A percentile compares a stretch with the other conserved stretches of the same genome.
These are phyloP conservation scores for Dictyophora rubrovolvata DNA, from an alignment of 768 basidiomycete genomes.

Conservation along the genomic window DNA sequence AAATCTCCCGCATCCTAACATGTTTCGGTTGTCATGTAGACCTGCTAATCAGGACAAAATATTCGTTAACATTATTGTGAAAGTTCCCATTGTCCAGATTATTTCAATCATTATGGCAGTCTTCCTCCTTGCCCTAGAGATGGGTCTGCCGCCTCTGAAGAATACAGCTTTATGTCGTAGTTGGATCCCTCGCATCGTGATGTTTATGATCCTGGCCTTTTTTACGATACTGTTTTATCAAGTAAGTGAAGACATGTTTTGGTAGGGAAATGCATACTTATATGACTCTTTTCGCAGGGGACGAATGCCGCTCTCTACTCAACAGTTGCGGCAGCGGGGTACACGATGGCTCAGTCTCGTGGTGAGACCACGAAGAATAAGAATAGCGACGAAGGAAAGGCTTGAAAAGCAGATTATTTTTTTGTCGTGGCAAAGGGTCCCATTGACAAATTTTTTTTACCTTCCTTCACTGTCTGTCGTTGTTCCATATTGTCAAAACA, in stretches of 20 bases:
- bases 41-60: conserved; percentile 48
- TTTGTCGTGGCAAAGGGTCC: conserved; percentile 14
- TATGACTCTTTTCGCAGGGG: conserved; percentile 40
- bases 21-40: conserved; percentile 28
- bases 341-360: conserved; percentile 49
- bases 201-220: conserved; percentile 55
- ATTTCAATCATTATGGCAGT: conserved; percentile 52
- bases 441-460: conserved; percentile 17
- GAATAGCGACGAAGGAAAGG: conserved; percentile 46
- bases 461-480: conserved; percentile 10
- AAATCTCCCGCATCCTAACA: background rate
- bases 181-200: conserved; percentile 47
- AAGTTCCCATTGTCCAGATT: conserved; percentile 64
- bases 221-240: conserved; percentile 67
- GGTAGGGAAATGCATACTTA: background rate
- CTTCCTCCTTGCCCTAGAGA: conserved; percentile 56
- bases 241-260: conserved; percentile 28
- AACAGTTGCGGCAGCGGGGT: conserved; percentile 58
- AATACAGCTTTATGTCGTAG: conserved; percentile 53
- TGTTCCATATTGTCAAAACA: background rate
- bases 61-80: conserved; percentile 70
- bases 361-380: conserved; percentile 61
- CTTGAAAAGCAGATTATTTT: conserved; percentile 28
- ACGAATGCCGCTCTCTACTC: conserved; percentile 79
- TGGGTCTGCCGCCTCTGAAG: conserved; percentile 53